Base-by-base conservation (phyloP, 2,329 filamentous ascomycete genomes). In the Xylaria sp. region DNA sequence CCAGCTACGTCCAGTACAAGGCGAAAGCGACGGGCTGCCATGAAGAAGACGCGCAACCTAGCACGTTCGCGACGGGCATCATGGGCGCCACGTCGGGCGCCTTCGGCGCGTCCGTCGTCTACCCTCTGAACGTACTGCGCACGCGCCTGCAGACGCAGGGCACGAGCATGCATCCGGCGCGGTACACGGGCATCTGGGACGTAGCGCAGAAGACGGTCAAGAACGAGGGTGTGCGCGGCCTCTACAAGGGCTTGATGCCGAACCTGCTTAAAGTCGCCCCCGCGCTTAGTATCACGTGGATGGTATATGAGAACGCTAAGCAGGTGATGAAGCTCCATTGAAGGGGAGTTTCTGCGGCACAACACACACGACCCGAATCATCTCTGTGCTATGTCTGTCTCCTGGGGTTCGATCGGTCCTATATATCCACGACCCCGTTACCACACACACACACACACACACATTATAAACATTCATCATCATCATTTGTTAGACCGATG, bases 231-330 rank as follows among this genome's bases (percentile, higher is more conserved):
- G 73, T 90, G 44, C 83, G 90, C 60, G 94, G 94, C 2, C 79
- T 99, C 59, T 99, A 96, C 80, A 96, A 95, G 75, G 94, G 94
- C 1, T 79, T 97, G 65, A 96, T 93, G 48, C 94, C 94, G 4
- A 99, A 97, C 72, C 79, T 99, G 46, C 80, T 99, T 68, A 99
- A 99, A 79, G 94, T 99, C 42, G 92, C 94, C 8, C 94, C 94
- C 1, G 92, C 94, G 35, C 88, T 99, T 57, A 96, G 92, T 69
- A 97, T 99, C 72, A 92, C 91, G 57, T 96, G 94, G 80, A 85
- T 96, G 69, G 89, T 94, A 62, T 96, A 96, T 71, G 92, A 96
- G 76, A 94, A 94, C 71, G 86, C 90, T 58, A 96, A 96, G 79
- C 84, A 81, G 68, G 72, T 89, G 39, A 79, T 96, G 66, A 74